Evolutionary conservation across 768 basidiomycete genomes (phyloP), one percentile per base, ranked within the genome.

Genomic region (Coprinopsis marcescibilis): DNA sequence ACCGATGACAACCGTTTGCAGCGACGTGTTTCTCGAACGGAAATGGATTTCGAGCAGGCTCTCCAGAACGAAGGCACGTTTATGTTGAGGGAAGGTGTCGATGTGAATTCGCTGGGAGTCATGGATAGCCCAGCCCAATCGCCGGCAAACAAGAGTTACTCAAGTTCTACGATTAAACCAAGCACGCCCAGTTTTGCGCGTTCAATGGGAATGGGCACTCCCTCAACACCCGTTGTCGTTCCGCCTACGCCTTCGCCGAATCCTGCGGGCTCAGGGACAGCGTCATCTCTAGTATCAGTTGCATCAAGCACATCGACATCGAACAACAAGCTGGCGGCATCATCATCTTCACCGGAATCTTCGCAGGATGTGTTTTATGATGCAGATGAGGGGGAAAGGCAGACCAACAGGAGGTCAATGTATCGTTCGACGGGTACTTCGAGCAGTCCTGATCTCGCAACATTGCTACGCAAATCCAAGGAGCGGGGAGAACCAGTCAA

Each of bases 391-490:
- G 61, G 65, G n/a, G 84, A 85, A 55, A 74, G 48, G 21, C 42
- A 84, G 57, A 79, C 77, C 6, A 87, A 87, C 62, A 77, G 89
- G 36, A 78, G 89, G 41, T 89, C 86, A 52, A 79, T 96, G 69
- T 93, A 92, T 62, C 76, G 93, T 48, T 85, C 88, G 15, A 76
- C 87, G 10, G 93, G 91, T 34, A 94, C 90, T 6, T 86, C 91
- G 26, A 89, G 87, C 56, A 91, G 86, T 59, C 94, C 93, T 21
- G 93, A 97, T 65, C 73, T 96, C 17, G 89, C 89, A 3, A 92
- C 89, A 8, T 73, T 96, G 44, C 63, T 93, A 44, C 76, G 84
- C 51, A 93, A 92, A 65, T 85, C 88, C 13, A 89, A 83, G 65
- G 85, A 85, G 57, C 70, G 76, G 41, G 79, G 79, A 15, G 75